phyloP scores from a whole-genome alignment of 1,139 yeast species.

The Taphrina confusa region DNA sequence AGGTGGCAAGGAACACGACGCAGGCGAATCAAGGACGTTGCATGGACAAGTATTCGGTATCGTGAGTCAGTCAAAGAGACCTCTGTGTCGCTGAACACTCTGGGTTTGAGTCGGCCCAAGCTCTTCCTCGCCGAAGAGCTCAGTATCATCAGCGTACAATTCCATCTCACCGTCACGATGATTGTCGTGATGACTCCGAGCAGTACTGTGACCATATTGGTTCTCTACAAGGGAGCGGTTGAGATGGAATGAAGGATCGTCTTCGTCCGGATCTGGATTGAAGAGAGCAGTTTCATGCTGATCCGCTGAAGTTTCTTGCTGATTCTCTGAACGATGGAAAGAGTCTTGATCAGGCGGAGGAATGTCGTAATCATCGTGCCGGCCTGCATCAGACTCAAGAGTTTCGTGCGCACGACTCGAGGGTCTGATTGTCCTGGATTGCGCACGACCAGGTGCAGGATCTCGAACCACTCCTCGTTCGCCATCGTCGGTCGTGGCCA shows the following conservation, averaged over 20 bases:
- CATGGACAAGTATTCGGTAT: conserved; percentile 9
- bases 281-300: conserved; percentile 2
- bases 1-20: conserved; percentile 22
- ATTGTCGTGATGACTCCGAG: neutral
- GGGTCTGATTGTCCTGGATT: neutral
- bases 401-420: neutral
- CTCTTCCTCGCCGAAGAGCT: conserved; percentile 8
- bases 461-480: neutral
- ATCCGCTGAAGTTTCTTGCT: neutral
- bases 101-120: conserved; percentile 37
- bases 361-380: too few species aligned
- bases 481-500: conserved; percentile 29
- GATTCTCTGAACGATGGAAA: neutral
- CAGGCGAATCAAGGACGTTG: conserved; percentile 1
- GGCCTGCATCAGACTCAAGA: too few species aligned
- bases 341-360: too few species aligned
- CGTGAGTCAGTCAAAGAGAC: conserved; percentile 31
- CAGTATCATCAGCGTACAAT: conserved; percentile 24
- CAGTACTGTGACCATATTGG: neutral
- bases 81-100: conserved; percentile 4
- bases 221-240: neutral
- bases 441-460: neutral
- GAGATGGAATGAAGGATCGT: neutral
- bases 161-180: conserved; percentile 12
- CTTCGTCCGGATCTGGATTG: conserved; percentile 19